Evolutionary conservation across 2,329 filamentous ascomycete genomes (phyloP), one percentile per base, ranked within the genome.

Genomic region (Fusarium penzigii): DNA sequence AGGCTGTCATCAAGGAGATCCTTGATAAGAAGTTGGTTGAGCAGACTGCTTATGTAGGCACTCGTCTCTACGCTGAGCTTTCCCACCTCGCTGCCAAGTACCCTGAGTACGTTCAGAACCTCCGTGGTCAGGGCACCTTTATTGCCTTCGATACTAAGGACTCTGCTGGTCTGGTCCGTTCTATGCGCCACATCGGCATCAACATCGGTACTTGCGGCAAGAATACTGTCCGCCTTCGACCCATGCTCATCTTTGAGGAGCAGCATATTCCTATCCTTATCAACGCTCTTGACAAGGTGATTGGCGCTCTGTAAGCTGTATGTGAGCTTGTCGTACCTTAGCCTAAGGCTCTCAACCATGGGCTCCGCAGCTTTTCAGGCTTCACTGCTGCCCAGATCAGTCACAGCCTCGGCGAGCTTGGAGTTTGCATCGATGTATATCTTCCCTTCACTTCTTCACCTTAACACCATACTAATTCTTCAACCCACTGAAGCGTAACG

Each of bases 191-290:
- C n/a, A n/a, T 90, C 32, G 92, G 92, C 56, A 76, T 96, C 70
- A 96, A 96, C 75, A 89, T 96, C 69, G 92, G 92, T 55, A 92
- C 92, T 46, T 88, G 86, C 63, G 92, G 92, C 13, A 80, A 81
- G 66, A 78, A 67, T 49, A 90, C 92, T 29, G 88, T 97, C 13
- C 78, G 92, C 46, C 76, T 97, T 69, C 78, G 92, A 65, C 92
- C 92, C 40, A 96, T 96, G 92, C 76, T 97, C 64, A 87, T 92
- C 67, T 94, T 97, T 79, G 89, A 96, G 83, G 84, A 91, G 80
- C 84, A 88, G 70, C 93, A 97, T 73, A 92, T 88, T 17, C 89
- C 96, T 74, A 85, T 96, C 54, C 76, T 97, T 64, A 72, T 96
- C 44, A 90, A 90, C 64, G 82, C 80, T 25, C 68, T 95, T 61